Percentiles rank a stretch among this genome's conserved stretches.
phyloP scores from a whole-genome alignment of 2,329 filamentous ascomycete genomes.

The Massarina eburnea region DNA sequence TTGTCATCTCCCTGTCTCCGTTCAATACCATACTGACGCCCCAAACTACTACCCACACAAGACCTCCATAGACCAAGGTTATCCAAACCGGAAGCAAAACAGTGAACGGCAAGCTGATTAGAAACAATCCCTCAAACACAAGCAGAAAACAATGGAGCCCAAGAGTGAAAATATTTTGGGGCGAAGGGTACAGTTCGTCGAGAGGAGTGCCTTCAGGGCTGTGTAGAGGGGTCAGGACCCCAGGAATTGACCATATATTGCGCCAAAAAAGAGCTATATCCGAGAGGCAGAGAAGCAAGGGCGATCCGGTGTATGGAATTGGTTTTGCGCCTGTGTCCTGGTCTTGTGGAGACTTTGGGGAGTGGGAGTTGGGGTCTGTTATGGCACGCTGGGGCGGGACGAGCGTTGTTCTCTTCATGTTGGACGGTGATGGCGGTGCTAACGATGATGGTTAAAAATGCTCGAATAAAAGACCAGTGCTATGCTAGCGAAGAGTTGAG shows the following conservation, averaged over 20 bases:
- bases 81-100: constrained; percentile 49
- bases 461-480: too few species aligned
- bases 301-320: constrained; percentile 26
- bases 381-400: background rate
- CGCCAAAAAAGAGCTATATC: constrained; percentile 22
- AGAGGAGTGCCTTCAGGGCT: constrained; percentile 8
- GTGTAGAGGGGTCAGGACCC: constrained; percentile 19
- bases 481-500: too few species aligned
- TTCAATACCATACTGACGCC: constrained; percentile 39
- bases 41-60: constrained; percentile 31
- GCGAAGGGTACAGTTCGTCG: constrained; percentile 65
- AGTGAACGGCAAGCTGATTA: constrained; percentile 58
- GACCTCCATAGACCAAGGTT: constrained; percentile 30
- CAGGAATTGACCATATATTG: constrained; percentile 14
- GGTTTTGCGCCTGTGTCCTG: too few species aligned
- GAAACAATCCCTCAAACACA: constrained; percentile 57
- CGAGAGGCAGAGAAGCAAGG: constrained; percentile 18
- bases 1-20: constrained; percentile 48
- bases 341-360: background rate
- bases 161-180: constrained; percentile 60
- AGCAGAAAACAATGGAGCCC: constrained; percentile 62
- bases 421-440: too few species aligned
- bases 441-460: too few species aligned
- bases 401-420: background rate
- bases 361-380: background rate